These are phyloP conservation scores for Penicillium sp. DNA, from an alignment of 2,329 filamentous ascomycete species.

Conservation along the genomic window DNA sequence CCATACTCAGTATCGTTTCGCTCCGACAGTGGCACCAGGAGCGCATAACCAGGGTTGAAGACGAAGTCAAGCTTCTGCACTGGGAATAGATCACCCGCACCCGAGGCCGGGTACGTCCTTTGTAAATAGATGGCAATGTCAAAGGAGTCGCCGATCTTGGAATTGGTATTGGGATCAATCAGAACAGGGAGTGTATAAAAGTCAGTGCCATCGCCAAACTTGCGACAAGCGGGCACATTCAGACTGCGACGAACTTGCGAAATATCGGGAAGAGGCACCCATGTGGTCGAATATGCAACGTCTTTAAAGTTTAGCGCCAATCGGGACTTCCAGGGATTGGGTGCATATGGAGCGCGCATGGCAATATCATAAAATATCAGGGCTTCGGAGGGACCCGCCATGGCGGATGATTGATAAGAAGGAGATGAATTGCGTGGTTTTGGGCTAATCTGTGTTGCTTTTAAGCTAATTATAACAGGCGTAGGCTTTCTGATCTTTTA, in stretches of 20 bases:
- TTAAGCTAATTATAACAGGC: too few relatives aligned
- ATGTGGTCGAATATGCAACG: slow-evolving; percentile 47
- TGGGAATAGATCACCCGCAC: slow-evolving; percentile 49
- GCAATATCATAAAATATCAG: slow-evolving; percentile 50
- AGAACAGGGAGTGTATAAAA: slow-evolving; percentile 61
- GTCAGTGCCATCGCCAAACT: slow-evolving; percentile 54
- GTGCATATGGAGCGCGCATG: slow-evolving; percentile 34
- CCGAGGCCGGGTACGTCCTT: slow-evolving; percentile 45
- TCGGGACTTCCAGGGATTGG: slow-evolving; percentile 52
- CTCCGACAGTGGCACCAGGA: slow-evolving; percentile 40
- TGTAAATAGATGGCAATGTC: slow-evolving; percentile 63
- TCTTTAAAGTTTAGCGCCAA: slow-evolving; percentile 49
- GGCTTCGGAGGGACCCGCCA: neutral
- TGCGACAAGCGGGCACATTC: slow-evolving; percentile 48
- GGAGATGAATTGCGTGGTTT: too few relatives aligned
- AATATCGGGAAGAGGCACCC: slow-evolving; percentile 54
- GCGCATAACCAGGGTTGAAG: slow-evolving; percentile 18
- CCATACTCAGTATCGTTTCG: slow-evolving; percentile 22
- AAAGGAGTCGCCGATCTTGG: slow-evolving; percentile 58
- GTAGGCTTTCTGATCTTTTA: too few relatives aligned
- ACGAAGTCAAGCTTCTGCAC: slow-evolving; percentile 37
- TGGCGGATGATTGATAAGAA: slow-evolving; percentile 10
- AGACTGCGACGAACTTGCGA: slow-evolving; percentile 46
- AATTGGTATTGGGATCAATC: slow-evolving; percentile 40
- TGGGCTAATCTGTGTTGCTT: too few relatives aligned